Evolutionary conservation across 495 filamentous ascomycete species (phyloP), one percentile per base, ranked within the genome.

Genomic region (Letharia lupina): DNA sequence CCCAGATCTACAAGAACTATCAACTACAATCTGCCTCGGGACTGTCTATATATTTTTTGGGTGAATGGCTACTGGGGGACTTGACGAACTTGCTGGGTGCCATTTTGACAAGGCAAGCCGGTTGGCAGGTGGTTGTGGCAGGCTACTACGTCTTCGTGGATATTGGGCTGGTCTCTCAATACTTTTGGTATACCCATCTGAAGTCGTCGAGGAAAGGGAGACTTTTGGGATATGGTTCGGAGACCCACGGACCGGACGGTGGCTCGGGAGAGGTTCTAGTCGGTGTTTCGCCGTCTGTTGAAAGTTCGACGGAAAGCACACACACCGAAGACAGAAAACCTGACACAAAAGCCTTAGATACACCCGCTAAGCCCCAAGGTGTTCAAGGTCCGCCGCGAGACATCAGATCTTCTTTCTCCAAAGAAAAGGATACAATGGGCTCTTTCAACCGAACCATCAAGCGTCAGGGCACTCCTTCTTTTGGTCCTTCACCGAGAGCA

Each of bases 1-100:
- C 88, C 4, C 88, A 91, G 69, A 87, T 91, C 54, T 86, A 82
- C 75, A 89, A 88, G 77, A 91, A 91, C 72, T 84, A 83, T 68
- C 79, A 79, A 58, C 70, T 88, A 12, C 77, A 84, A 66, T 89
- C 87, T 4, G 89, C 87, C 0, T 85, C 86, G 9, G 88, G 88
- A 7, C 72, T 91, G 50, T 88, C 85, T 5, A 79, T 87, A 63
- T 88, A 84, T 65, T 91, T 91, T 70, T 74, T 91, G 48, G 75
- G 83, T 2, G 86, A 88, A 72, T 91, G 88, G 88, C 80, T 87
- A 63, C 72, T 87, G 6, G 88, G 88, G 39, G 88, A 91, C 73
- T 67, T 83, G n/a, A 83, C 83, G 70, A 91, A 91, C 65, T 74
- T 90, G 33, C 69, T 88, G 2, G 88, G 88, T 10, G 85, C 85